These are phyloP conservation scores for Oryza glumipatula DNA, from an alignment of 176 grass and related monocot species.

Conservation along the genomic window DNA sequence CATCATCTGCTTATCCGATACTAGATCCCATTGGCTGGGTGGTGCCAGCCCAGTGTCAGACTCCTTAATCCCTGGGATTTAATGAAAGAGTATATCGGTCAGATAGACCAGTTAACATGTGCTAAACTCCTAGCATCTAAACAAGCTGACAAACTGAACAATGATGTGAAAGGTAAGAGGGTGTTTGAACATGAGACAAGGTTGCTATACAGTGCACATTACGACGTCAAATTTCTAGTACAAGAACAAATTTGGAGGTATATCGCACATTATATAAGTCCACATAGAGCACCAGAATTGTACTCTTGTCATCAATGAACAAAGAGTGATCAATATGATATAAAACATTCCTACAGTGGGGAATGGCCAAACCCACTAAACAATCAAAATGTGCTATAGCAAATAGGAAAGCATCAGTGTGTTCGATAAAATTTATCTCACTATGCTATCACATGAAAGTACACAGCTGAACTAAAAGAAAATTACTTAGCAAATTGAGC, in stretches of 20 bases:
- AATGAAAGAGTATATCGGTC: neutral
- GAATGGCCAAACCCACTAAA: too few relatives aligned
- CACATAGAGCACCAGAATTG: neutral
- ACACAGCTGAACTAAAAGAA: neutral
- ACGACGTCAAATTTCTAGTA: neutral
- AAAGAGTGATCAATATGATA: neutral
- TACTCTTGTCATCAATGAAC: neutral
- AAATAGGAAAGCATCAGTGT: neutral
- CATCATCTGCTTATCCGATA: constrained; percentile 99
- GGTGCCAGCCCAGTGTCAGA: constrained; percentile 93
- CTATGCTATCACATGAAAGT: neutral
- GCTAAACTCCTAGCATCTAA: neutral
- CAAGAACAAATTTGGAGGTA: neutral
- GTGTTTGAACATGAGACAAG: neutral
- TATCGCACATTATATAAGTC: neutral
- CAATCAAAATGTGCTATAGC: neutral
- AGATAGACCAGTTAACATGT: constrained; percentile 5
- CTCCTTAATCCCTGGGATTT: constrained; percentile 86
- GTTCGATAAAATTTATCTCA: neutral
- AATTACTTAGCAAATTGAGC: neutral
- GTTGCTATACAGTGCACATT: neutral
- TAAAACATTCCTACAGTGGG: neutral
- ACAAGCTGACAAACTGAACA: constrained; percentile 1
- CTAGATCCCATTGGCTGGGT: constrained; percentile 94
- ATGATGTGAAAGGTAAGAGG: neutral